These are phyloP conservation scores for Barnettozyma botsteinii DNA, from an alignment of 805 yeast species.

Conservation along the genomic window DNA sequence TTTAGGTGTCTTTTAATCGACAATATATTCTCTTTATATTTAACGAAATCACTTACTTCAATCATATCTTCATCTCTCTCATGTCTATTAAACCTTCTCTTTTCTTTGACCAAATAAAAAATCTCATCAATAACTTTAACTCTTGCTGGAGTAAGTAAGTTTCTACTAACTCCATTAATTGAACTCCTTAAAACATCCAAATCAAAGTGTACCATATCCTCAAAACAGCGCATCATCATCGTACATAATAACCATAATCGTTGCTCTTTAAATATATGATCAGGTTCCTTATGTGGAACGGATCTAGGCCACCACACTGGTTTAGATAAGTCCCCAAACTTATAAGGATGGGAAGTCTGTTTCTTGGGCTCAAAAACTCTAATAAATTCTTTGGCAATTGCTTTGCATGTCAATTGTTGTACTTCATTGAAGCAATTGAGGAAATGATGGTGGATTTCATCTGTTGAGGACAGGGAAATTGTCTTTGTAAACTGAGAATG, in stretches of 20 bases:
- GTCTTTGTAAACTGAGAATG: not conserved
- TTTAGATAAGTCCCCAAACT: conserved; percentile 38
- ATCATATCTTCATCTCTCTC: not conserved
- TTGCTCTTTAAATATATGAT: conserved; percentile 57
- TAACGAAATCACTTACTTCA: conserved; percentile 3
- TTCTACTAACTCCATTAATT: not conserved
- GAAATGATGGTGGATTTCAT: not conserved
- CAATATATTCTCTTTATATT: not conserved
- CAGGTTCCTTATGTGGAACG: conserved; percentile 66
- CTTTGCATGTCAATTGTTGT: conserved; percentile 50
- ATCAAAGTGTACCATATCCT: not conserved
- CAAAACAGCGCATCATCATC: conserved; percentile 25
- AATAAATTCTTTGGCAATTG: conserved; percentile 64
- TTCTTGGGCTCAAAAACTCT: conserved; percentile 59
- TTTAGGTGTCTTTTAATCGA: not conserved
- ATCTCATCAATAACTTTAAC: conserved; percentile 14
- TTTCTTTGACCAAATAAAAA: conserved; percentile 8
- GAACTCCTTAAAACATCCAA: conserved; percentile 1
- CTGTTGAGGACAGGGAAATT: not conserved
- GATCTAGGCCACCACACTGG: conserved; percentile 71
- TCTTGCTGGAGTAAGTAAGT: too few relatives aligned
- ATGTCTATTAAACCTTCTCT: not conserved
- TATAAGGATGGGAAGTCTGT: conserved; percentile 60
- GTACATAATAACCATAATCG: conserved; percentile 44
- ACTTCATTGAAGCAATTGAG: conserved; percentile 14